phyloP scores from a whole-genome alignment of 1,139 yeast genomes.

The Pichia sp. region DNA sequence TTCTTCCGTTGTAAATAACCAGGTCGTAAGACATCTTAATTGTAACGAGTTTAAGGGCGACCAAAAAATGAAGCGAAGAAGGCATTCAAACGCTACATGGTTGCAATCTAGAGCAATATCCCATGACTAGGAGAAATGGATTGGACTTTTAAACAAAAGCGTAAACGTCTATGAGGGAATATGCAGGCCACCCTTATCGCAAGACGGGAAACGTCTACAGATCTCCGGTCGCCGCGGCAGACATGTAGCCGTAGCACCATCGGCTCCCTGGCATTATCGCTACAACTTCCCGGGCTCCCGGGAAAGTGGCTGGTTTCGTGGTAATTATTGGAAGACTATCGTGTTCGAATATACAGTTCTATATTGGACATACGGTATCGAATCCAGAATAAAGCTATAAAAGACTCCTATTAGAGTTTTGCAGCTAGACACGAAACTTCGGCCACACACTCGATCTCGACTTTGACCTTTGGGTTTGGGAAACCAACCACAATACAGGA shows the following conservation, averaged over 20 bases:
- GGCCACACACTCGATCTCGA: constrained; percentile 41
- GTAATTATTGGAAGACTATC: no score
- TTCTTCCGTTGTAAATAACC: constrained; percentile 35
- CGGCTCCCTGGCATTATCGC: background rate
- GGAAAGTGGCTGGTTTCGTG: no score
- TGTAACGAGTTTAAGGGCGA: no score
- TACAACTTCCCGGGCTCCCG: background rate
- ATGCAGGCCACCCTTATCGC: background rate
- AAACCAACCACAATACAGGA: constrained; percentile 47
- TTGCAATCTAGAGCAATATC: no score
- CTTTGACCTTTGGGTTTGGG: constrained; percentile 39
- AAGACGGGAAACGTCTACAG: constrained; percentile 1
- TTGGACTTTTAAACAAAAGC: no score
- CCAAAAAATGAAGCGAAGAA: no score
- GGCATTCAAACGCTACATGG: no score
- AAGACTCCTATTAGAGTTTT: constrained; percentile 3
- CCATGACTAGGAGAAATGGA: no score
- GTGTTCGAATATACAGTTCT: no score
- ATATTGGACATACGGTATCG: background rate
- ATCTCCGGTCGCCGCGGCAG: constrained; percentile 1
- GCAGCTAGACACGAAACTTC: constrained; percentile 13
- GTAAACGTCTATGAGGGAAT: background rate
- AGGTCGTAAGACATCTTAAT: constrained; percentile 24
- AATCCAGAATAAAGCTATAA: no score
- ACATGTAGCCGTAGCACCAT: background rate